Evolutionary conservation across 352 stramenopile species (phyloP).

Genomic region (Phytopythium montanum): DNA sequence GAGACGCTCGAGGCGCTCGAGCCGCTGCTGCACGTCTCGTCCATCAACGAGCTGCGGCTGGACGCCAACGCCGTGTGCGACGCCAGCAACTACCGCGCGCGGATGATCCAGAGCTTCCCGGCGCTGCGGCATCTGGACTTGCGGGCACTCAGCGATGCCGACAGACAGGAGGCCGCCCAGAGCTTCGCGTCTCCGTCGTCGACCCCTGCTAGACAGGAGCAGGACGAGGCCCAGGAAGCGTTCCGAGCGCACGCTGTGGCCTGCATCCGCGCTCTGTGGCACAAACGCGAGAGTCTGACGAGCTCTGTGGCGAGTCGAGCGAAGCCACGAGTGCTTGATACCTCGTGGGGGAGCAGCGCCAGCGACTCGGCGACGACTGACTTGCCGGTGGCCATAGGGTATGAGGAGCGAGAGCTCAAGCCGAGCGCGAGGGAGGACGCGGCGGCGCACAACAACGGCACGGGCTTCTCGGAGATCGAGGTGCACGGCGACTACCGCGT

Average conservation of each 20-base stretch:
- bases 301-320: not conserved
- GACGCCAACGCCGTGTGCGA: conserved; percentile 79
- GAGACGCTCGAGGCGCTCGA: conserved; percentile 64
- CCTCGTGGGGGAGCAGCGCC: conserved; percentile 8
- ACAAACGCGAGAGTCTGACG: conserved; percentile 2
- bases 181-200: conserved; percentile 19
- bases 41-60: conserved; percentile 83
- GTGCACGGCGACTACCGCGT: conserved; percentile 65
- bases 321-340: not conserved
- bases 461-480: conserved; percentile 70
- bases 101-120: conserved; percentile 71
- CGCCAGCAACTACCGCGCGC: conserved; percentile 56
- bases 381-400: not conserved
- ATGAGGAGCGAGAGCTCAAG: conserved; percentile 31
- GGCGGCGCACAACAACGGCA: conserved; percentile 42
- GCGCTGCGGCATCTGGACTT: conserved; percentile 85
- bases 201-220: conserved; percentile 30
- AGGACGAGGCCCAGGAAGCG: conserved; percentile 41
- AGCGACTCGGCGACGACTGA: conserved; percentile 8
- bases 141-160: conserved; percentile 65
- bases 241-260: conserved; percentile 49
- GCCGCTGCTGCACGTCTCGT: conserved; percentile 64
- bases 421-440: conserved; percentile 47
- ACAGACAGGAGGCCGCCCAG: conserved; percentile 52
- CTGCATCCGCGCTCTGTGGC: conserved; percentile 38